Base-by-base conservation (phyloP, 352 stramenopile species). In the Pythium sukuiense region DNA sequence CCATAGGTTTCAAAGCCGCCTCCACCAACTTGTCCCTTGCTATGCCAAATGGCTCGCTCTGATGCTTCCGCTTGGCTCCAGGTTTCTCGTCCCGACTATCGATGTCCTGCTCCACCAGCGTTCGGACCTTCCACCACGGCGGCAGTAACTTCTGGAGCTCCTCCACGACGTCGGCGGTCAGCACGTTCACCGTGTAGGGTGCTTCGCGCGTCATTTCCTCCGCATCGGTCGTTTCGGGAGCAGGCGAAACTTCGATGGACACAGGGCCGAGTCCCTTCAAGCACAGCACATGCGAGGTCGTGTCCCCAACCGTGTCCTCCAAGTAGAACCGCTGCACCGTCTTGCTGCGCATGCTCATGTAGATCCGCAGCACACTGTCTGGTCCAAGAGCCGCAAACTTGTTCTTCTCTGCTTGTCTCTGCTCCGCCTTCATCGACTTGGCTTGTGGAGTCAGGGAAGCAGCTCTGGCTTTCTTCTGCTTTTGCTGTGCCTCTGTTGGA, bases 341-440 rank as follows among this genome's bases (percentile, higher is more conserved):
- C 43, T 50, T 27, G 43, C 43, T 50, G 14, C 52, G 52, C 18
- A 45, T 14, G 27, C 18, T 45, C 29, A 58, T 45, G 52, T 58
- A 43, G 52, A 58, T 45, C 7, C 52, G 52, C 29, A 58, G 32
- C 52, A 58, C 52, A 29, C 18, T 58, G 16, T 58, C 52, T 5
- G 52, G 52, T 1, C 3, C 30, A 6, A 55, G 49, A 29, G 30
- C n/a, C 30, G 29, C 52, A 13, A 41, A 50, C n/a, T 20, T 30
- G 26, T n/a, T n/a, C n/a, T n/a, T n/a, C n/a, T n/a, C n/a, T n/a
- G n/a, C n/a, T n/a, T n/a, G n/a, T n/a, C n/a, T n/a, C n/a, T n/a
- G n/a, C n/a, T n/a, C n/a, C n/a, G n/a, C n/a, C n/a, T n/a, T n/a
- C n/a, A n/a, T n/a, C n/a, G n/a, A n/a, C n/a, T n/a, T n/a, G n/a